Evolutionary conservation across 1,284 basidiomycete species (phyloP).

Genomic region (Coniferiporia sulphurascens): DNA sequence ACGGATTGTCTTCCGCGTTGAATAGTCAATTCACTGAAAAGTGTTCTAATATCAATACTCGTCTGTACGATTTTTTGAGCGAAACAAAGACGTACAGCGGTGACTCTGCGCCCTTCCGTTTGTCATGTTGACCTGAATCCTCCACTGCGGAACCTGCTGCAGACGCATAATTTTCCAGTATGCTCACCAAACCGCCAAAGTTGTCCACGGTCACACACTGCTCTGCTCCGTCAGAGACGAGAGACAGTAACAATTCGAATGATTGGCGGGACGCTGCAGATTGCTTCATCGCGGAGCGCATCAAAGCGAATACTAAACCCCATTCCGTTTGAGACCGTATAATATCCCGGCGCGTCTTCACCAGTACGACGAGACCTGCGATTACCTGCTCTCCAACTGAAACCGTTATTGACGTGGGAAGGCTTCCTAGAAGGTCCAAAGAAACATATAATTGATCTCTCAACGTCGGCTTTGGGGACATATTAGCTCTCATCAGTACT

Average conservation of each 20-base stretch:
- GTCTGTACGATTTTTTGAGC: too few species aligned
- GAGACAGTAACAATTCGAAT: slow-evolving; percentile 66
- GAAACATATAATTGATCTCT: slow-evolving; percentile 93
- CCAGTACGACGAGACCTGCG: slow-evolving; percentile 74
- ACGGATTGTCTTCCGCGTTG: slow-evolving; percentile 81
- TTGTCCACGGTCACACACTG: slow-evolving; percentile 74
- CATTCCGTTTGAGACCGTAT: slow-evolving; percentile 93
- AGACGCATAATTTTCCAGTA: slow-evolving; percentile 86
- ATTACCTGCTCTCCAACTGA: slow-evolving; percentile 90
- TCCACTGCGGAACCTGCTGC: slow-evolving; percentile 62
- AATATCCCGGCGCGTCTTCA: slow-evolving; percentile 70
- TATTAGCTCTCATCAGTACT: not conserved
- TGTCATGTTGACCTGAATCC: slow-evolving; percentile 46
- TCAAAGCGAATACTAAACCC: slow-evolving; percentile 88
- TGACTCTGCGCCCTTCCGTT: slow-evolving; percentile 45
- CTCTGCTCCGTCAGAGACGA: slow-evolving; percentile 55
- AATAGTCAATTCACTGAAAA: slow-evolving; percentile 64
- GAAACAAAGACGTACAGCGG: slow-evolving; percentile 8
- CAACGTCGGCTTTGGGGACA: slow-evolving; percentile 51
- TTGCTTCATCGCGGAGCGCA: slow-evolving; percentile 81
- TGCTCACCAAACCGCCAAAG: slow-evolving; percentile 72
- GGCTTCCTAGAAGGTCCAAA: slow-evolving; percentile 80
- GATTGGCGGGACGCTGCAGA: slow-evolving; percentile 85
- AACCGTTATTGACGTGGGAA: slow-evolving; percentile 75
- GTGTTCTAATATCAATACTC: not conserved